Evolutionary conservation across 495 filamentous ascomycete species (phyloP).

Genomic region (Penicillium tannophilum): DNA sequence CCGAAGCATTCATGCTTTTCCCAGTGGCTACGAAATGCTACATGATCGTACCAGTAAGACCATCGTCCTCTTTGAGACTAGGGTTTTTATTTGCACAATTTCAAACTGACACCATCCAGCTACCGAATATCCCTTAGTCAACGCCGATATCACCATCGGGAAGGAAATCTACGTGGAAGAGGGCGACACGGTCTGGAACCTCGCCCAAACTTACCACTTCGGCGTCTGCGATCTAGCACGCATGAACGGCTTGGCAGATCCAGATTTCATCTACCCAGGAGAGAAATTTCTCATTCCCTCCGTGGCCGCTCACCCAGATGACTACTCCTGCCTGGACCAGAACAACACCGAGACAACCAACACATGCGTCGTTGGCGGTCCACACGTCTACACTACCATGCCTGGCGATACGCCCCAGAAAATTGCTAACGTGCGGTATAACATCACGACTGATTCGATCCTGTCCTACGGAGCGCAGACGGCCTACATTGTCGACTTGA

Average conservation of each 20-base stretch:
- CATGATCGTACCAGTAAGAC: no score
- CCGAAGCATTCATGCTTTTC: no score
- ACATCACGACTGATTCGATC: neutral
- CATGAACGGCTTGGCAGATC: neutral
- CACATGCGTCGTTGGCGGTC: neutral
- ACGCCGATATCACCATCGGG: neutral
- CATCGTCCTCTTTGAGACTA: no score
- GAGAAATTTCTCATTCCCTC: neutral
- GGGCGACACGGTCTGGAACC: neutral
- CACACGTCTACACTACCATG: neutral
- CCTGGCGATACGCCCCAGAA: neutral
- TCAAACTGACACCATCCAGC: neutral
- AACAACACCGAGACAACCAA: slow-evolving; percentile 1
- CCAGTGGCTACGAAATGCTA: no score
- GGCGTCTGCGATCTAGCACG: neutral
- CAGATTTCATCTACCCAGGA: neutral
- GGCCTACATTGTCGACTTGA: neutral
- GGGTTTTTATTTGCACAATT: no score
- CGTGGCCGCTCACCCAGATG: neutral
- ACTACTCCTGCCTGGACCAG: neutral
- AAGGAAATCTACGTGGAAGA: neutral
- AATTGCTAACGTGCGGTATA: neutral
- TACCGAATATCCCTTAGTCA: neutral
- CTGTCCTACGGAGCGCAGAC: neutral
- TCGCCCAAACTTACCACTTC: neutral